These are phyloP conservation scores for Setaria viridis DNA, from an alignment of 202 grass and related monocot genomes.

Conservation along the genomic window DNA sequence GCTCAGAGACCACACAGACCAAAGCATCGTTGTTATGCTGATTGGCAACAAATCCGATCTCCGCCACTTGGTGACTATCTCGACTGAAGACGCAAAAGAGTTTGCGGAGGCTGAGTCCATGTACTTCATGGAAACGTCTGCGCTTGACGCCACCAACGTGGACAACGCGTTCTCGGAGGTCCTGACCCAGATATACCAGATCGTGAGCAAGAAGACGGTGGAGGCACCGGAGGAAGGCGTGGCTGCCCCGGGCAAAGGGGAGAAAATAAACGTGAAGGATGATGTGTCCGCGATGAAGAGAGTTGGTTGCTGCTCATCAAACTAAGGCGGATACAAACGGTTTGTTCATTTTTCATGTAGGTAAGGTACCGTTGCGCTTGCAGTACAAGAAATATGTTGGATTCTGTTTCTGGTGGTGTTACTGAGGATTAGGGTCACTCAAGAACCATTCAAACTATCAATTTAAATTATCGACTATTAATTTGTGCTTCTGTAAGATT, in stretches of 20 bases:
- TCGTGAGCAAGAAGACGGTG: slow-evolving; percentile 62
- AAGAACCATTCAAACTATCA: slow-evolving; percentile 5
- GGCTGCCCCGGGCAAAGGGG: slow-evolving; percentile 51
- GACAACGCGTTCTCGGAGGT: slow-evolving; percentile 68
- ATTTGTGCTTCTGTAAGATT: slow-evolving; percentile 32
- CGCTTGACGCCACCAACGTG: slow-evolving; percentile 69
- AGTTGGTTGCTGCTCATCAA: slow-evolving; percentile 72
- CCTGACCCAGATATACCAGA: slow-evolving; percentile 75
- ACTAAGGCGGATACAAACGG: slow-evolving; percentile 34
- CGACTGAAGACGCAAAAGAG: slow-evolving; percentile 65
- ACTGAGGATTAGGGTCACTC: slow-evolving; percentile 38
- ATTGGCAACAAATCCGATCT: slow-evolving; percentile 78
- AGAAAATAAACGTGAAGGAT: slow-evolving; percentile 73
- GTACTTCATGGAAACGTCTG: slow-evolving; percentile 82
- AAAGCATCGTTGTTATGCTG: slow-evolving; percentile 68
- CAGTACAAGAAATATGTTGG: slow-evolving; percentile 26
- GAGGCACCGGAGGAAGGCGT: slow-evolving; percentile 58
- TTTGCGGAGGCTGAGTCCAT: slow-evolving; percentile 68
- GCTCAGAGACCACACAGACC: slow-evolving; percentile 72
- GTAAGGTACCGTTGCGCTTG: slow-evolving; percentile 26
- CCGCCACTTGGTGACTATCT: slow-evolving; percentile 67
- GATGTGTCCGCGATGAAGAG: slow-evolving; percentile 66
- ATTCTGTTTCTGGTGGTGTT: slow-evolving; percentile 31
- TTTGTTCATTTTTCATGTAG: slow-evolving; percentile 44
- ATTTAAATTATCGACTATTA: slow-evolving; percentile 33